Evolutionary conservation across 2,329 filamentous ascomycete species (phyloP).

Genomic region (Colletotrichum sp.): DNA sequence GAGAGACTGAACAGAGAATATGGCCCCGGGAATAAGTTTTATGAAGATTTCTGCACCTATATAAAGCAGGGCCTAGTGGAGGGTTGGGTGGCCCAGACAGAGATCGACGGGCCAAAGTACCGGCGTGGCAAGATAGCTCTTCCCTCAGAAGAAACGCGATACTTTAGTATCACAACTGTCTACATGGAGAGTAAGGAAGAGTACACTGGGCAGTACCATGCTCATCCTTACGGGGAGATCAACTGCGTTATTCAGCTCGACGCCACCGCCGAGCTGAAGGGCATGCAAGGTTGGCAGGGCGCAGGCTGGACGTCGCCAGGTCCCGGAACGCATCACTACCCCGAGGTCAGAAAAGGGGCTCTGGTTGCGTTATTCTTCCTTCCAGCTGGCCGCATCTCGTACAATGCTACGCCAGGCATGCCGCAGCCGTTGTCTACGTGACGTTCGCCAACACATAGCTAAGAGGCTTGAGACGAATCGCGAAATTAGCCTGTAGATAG

Average conservation of each 20-base stretch:
- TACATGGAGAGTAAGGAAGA: constrained; percentile 58
- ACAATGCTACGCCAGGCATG: constrained; percentile 47
- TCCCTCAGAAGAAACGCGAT: constrained; percentile 51
- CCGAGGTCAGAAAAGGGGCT: constrained; percentile 53
- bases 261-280: constrained; percentile 53
- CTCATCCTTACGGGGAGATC: constrained; percentile 60
- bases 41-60: constrained; percentile 44
- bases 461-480: neutral
- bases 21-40: constrained; percentile 45
- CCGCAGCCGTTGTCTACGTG: constrained; percentile 39
- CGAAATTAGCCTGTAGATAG: neutral
- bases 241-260: constrained; percentile 60
- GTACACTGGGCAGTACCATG: constrained; percentile 55
- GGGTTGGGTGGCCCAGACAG: constrained; percentile 49
- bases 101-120: constrained; percentile 51
- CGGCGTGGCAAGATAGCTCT: constrained; percentile 50
- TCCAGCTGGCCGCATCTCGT: constrained; percentile 58
- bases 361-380: constrained; percentile 61
- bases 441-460: neutral
- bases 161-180: constrained; percentile 61
- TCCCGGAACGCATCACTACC: constrained; percentile 62
- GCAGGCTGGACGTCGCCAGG: constrained; percentile 61
- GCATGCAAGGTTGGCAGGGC: constrained; percentile 61
- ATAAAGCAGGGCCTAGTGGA: constrained; percentile 45
- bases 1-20: constrained; percentile 45